Percentiles rank a stretch among this genome's conserved stretches.
Evolutionary conservation across 2,329 filamentous ascomycete genomes (phyloP).

Genomic region (Pseudocercospora fijiensis): DNA sequence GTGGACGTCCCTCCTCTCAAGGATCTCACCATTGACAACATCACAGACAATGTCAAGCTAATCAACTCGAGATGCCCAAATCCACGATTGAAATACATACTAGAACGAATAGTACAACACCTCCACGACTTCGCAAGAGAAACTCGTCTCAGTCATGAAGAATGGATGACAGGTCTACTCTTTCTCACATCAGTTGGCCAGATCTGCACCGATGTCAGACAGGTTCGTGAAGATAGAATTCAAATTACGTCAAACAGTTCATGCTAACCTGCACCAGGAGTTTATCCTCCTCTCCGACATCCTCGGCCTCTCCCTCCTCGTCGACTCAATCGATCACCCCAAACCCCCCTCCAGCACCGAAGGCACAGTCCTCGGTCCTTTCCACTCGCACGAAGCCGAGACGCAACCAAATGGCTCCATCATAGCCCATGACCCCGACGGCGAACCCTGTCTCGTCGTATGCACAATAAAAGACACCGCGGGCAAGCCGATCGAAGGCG

Average conservation of each 20-base stretch:
- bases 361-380: slow-evolving; percentile 77
- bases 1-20: slow-evolving; percentile 57
- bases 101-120: slow-evolving; percentile 72
- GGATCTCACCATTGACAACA: slow-evolving; percentile 75
- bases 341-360: slow-evolving; percentile 70
- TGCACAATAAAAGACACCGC: slow-evolving; percentile 67
- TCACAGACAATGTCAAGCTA: slow-evolving; percentile 70
- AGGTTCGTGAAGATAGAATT: slow-evolving; percentile 49
- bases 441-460: slow-evolving; percentile 69
- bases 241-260: not conserved
- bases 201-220: slow-evolving; percentile 70
- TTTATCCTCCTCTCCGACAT: slow-evolving; percentile 81
- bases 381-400: slow-evolving; percentile 77
- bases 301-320: slow-evolving; percentile 73
- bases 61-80: slow-evolving; percentile 72
- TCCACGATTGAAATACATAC: slow-evolving; percentile 66
- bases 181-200: slow-evolving; percentile 73
- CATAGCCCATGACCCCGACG: slow-evolving; percentile 68
- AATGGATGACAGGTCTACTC: slow-evolving; percentile 73
- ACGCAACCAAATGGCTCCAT: slow-evolving; percentile 54
- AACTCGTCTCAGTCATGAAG: slow-evolving; percentile 69
- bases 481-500: slow-evolving; percentile 62
- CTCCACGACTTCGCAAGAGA: slow-evolving; percentile 80
- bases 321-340: slow-evolving; percentile 81
- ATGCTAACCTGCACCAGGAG: slow-evolving; percentile 33